phyloP scores from a whole-genome alignment of 345 rosid species.

The Populus davidiana region DNA sequence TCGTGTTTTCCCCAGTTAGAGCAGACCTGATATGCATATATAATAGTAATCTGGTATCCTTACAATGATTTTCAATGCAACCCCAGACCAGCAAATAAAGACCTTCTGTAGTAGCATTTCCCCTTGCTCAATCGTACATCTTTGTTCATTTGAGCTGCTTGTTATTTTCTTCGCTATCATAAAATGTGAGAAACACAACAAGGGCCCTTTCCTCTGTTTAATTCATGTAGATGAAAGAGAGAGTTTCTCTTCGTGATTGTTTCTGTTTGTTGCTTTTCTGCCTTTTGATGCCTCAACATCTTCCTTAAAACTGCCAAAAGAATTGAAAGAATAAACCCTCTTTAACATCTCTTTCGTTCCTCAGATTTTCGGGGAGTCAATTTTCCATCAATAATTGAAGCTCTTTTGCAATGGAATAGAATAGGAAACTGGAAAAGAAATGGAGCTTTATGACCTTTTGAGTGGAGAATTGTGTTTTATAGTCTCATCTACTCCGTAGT shows the following conservation, averaged over 20 bases:
- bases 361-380: conserved; percentile 39
- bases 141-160: conserved; percentile 9
- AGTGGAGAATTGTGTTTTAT: background rate
- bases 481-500: background rate
- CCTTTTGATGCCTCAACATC: conserved; percentile 26
- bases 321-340: conserved; percentile 33
- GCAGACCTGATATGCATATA: conserved; percentile 11
- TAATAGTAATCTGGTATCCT: conserved; percentile 4
- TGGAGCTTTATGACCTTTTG: conserved; percentile 1
- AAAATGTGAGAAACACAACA: background rate
- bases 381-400: conserved; percentile 56
- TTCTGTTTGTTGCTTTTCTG: conserved; percentile 25
- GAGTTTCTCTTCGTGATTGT: conserved; percentile 14
- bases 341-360: conserved; percentile 46
- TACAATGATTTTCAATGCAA: conserved; percentile 5
- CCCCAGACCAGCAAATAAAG: conserved; percentile 15
- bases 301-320: conserved; percentile 45
- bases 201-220: conserved; percentile 11
- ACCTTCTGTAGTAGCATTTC: conserved; percentile 6
- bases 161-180: conserved; percentile 8
- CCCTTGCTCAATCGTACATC: conserved; percentile 7
- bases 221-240: conserved; percentile 25
- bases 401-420: conserved; percentile 29
- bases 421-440: conserved; percentile 25
- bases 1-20: conserved; percentile 22